A percentile compares a stretch with the other conserved stretches of the same genome.
These are phyloP conservation scores for Russula abietina DNA, from an alignment of 768 basidiomycete species.

Conservation along the genomic window DNA sequence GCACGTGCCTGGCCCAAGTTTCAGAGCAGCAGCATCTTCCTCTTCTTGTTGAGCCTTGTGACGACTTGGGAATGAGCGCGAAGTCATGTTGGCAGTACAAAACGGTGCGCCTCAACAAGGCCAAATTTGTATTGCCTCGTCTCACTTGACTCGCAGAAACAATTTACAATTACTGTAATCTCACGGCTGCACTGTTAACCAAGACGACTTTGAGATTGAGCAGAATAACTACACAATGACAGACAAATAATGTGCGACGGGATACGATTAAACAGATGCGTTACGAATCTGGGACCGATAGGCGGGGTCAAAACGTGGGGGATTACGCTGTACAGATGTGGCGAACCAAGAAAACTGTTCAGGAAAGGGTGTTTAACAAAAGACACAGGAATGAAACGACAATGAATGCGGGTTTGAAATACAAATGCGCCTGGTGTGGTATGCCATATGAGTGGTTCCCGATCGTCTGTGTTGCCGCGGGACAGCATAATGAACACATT, in stretches of 20 bases:
- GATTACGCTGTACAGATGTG: conserved; percentile 34
- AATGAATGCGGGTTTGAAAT: conserved; percentile 33
- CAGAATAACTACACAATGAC: conserved; percentile 68
- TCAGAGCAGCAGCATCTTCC: conserved; percentile 79
- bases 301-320: conserved; percentile 26
- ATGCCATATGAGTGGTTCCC: conserved; percentile 33
- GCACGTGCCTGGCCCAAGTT: conserved; percentile 63
- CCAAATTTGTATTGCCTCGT: background rate
- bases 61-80: conserved; percentile 47
- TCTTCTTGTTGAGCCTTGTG: conserved; percentile 66
- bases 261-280: conserved; percentile 61
- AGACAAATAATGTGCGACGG: conserved; percentile 57
- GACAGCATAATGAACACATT: conserved; percentile 28
- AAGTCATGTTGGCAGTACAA: conserved; percentile 39
- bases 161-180: too few relatives aligned
- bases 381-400: conserved; percentile 32
- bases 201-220: conserved; percentile 28
- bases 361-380: conserved; percentile 27
- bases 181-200: conserved; percentile 5
- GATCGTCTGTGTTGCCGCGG: conserved; percentile 25
- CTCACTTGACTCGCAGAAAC: background rate
- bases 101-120: background rate
- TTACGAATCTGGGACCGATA: conserved; percentile 30
- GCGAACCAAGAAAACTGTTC: conserved; percentile 31
- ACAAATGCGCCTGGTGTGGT: conserved; percentile 37